Evolutionary conservation across 2,329 filamentous ascomycete genomes (phyloP), one percentile per base, ranked within the genome.

Genomic region (Xylariaceae sp.): DNA sequence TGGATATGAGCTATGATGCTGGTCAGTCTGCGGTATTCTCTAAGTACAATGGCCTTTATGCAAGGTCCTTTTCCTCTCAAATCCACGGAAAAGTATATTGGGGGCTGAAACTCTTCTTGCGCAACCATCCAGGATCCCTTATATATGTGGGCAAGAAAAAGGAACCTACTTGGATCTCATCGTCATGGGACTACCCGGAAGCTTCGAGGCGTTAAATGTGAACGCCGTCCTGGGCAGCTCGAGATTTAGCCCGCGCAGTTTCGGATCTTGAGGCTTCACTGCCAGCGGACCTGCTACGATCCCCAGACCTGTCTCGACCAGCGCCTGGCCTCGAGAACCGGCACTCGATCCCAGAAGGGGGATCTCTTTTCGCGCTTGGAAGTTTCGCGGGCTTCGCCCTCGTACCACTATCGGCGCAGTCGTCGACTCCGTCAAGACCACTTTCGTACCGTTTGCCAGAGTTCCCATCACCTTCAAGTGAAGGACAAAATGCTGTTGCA

Each of bases 401-500:
- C 91, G 85, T 22, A 97, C 91, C 41, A 97, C 94, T 53, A 97
- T 91, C 2, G 91, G 88, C 1, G 89, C 86, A 1, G 91, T 96
- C 22, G 83, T 83, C 13, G 89, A 82, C 64, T 96, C 90, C 38
- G 85, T 86, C 38, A 96, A 75, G 7, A 88, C 77, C 26, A 89
- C 77, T 63, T 90, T 95, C 26, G 76, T 76, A n/a, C 89, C 89
- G 46, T 88, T 93, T 1, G 87, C 78, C 37, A 97, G 69, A 0
- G 88, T 93, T 13, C 85, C 90, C 49, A 90, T 73, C 9, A 95
- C 83, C 64, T 91, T 95, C 38, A 97, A 71, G 49, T 89, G 85
- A 43, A 97, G 76, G 9, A 95, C 83, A 64, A 97, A 97, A 67
- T 97, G 91, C 61, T 97, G 91, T 61, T 97, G 91, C 34, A 97